phyloP scores from a whole-genome alignment of 2,329 filamentous ascomycete species.

The Graphilbum ipis-grandicollis region DNA sequence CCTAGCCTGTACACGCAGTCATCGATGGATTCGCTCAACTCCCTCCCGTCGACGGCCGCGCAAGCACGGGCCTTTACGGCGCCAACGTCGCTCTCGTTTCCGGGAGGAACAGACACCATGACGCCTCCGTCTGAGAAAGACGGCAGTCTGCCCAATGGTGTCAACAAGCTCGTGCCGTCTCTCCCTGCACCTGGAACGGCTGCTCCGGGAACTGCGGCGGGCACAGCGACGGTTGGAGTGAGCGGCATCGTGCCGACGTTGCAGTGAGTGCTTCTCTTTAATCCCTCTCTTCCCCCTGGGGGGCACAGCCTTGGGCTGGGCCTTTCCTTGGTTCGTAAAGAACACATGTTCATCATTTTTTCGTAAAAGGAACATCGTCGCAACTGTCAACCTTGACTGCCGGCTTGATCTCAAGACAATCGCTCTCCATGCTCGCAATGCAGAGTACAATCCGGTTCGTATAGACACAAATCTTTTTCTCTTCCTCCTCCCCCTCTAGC shows the following conservation, averaged over 20 bases:
- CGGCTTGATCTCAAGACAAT: slow-evolving; percentile 98
- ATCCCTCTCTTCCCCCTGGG: background rate
- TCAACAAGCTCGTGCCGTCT: slow-evolving; percentile 6
- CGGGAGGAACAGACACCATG: slow-evolving; percentile 28
- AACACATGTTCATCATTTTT: slow-evolving; percentile 8
- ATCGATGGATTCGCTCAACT: slow-evolving; percentile 73
- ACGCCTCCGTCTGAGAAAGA: slow-evolving; percentile 10
- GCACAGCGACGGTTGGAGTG: slow-evolving; percentile 73
- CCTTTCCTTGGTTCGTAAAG: slow-evolving; percentile 5
- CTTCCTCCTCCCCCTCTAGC: background rate
- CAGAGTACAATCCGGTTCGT: slow-evolving; percentile 72
- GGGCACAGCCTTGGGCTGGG: too few species aligned
- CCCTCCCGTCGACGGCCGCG: slow-evolving; percentile 77
- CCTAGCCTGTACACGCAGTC: slow-evolving; percentile 9
- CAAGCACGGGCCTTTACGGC: slow-evolving; percentile 95
- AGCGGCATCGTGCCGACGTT: slow-evolving; percentile 86
- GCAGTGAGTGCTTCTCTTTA: slow-evolving; percentile 59
- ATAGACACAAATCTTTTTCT: slow-evolving; percentile 4
- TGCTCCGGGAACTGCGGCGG: slow-evolving; percentile 23
- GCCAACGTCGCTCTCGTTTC: slow-evolving; percentile 81
- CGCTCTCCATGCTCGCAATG: slow-evolving; percentile 92
- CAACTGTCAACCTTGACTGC: slow-evolving; percentile 96
- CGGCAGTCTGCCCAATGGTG: slow-evolving; percentile 8
- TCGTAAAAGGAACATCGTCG: slow-evolving; percentile 80
- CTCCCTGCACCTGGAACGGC: slow-evolving; percentile 8